Base-by-base conservation (phyloP, 306 rosid genomes). In the Cicer judaicum region DNA sequence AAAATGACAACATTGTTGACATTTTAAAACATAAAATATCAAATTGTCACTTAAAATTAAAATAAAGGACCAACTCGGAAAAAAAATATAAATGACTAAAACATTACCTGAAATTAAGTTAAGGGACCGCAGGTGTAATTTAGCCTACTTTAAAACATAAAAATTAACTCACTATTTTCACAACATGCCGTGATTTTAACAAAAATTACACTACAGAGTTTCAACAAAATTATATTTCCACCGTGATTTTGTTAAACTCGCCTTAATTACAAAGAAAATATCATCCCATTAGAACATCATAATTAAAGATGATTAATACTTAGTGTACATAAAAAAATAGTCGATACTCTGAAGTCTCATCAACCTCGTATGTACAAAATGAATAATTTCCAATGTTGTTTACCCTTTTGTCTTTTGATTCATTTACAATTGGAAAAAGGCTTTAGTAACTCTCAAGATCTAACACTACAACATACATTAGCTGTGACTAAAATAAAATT, bases 391-490 rank as follows among this genome's bases (percentile, higher is more conserved):
- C 69, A 78, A 73, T 77, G 72, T 73, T 50, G 54, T 74, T 77
- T 65, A 69, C 83, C 76, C 69, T 81, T 41, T 69, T 76, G 53
- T 81, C 5, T 29, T 29, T 29, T 29, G 34, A 29, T 73, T 78
- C 81, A 85, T 85, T 75, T 85, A 85, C 88, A 85, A 64, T 78
- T 81, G 74, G 66, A 55, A 75, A 64, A 69, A 74, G 70, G 62
- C 79, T 73, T 56, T 44, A 68, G 59, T 63, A 78, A 59, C 73
- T 74, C 83, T 78, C 63, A 74, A 69, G 74, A 78, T 81, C 85
- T 84, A 78, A 78, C 24, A 55, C 85, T 81, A 81, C 76, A 81
- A 74, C 79, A 85, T 85, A 85, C 81, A 81, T 50, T 59, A 64
- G 42, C 73, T 74, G 81, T 57, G 60, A 71, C 85, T 16, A 16